These are phyloP conservation scores for Geranium incanum DNA, from an alignment of 441 rosid genomes.

Conservation along the genomic window DNA sequence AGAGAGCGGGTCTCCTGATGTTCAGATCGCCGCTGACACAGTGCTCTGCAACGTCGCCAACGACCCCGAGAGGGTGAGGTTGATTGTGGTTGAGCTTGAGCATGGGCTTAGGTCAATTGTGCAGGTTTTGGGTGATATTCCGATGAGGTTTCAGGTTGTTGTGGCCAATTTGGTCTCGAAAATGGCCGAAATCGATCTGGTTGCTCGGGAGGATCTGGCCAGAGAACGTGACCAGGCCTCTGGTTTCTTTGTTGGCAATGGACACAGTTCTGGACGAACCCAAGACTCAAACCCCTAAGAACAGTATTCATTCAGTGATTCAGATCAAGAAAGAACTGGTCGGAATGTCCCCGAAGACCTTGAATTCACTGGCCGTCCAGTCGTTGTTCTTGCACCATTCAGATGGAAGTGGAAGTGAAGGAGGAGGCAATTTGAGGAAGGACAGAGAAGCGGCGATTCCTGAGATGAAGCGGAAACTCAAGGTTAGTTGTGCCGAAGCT, in stretches of 20 bases:
- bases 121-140: slow-evolving; percentile 39
- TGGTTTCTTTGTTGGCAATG: slow-evolving; percentile 41
- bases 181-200: slow-evolving; percentile 40
- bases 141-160: slow-evolving; percentile 34
- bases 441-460: slow-evolving; percentile 44
- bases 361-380: slow-evolving; percentile 13
- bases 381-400: slow-evolving; percentile 18
- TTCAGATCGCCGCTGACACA: slow-evolving; percentile 42
- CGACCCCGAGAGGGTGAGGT: slow-evolving; percentile 35
- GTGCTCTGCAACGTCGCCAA: slow-evolving; percentile 36
- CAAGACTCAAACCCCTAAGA: slow-evolving; percentile 23
- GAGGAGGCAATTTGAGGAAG: slow-evolving; percentile 34
- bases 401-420: slow-evolving; percentile 31
- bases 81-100: slow-evolving; percentile 26
- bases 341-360: slow-evolving; percentile 18
- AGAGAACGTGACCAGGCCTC: slow-evolving; percentile 44
- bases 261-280: slow-evolving; percentile 39
- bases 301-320: slow-evolving; percentile 44
- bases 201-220: slow-evolving; percentile 48
- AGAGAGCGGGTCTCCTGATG: slow-evolving; percentile 41
- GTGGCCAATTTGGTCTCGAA: slow-evolving; percentile 42
- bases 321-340: slow-evolving; percentile 44
- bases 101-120: slow-evolving; percentile 43
- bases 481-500: slow-evolving; percentile 46
- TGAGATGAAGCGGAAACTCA: slow-evolving; percentile 34